phyloP scores from a whole-genome alignment of 2,329 filamentous ascomycete species.

The Aspergillaceae sp. region DNA sequence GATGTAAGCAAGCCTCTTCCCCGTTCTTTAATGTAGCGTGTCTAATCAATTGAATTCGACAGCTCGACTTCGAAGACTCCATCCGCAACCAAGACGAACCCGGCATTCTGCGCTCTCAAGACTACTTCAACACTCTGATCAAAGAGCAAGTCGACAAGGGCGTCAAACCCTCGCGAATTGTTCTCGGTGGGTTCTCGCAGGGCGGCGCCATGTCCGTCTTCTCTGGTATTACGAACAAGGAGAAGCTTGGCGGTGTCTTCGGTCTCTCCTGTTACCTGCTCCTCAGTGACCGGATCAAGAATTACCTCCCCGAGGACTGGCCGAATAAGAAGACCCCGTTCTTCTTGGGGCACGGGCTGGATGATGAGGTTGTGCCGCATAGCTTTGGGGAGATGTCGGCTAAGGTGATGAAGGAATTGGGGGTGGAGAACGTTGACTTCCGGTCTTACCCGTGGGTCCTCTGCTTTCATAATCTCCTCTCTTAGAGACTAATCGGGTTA shows the following conservation, averaged over 20 bases:
- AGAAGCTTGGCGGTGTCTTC: slow-evolving; percentile 79
- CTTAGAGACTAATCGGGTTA: slow-evolving; percentile 5
- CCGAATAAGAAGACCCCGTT: slow-evolving; percentile 70
- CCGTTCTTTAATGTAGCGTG: not conserved
- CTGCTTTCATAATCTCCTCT: not conserved
- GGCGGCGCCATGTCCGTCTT: slow-evolving; percentile 83
- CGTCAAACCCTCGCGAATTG: slow-evolving; percentile 72
- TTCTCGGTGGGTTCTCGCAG: slow-evolving; percentile 60
- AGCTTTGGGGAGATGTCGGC: slow-evolving; percentile 61
- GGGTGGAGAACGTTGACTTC: slow-evolving; percentile 61
- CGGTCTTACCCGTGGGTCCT: slow-evolving; percentile 61
- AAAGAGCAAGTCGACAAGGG: slow-evolving; percentile 70
- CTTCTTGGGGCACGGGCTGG: slow-evolving; percentile 80
- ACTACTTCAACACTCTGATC: slow-evolving; percentile 72
- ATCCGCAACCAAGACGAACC: slow-evolving; percentile 44
- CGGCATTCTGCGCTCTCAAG: slow-evolving; percentile 64
- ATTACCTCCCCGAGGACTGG: slow-evolving; percentile 45
- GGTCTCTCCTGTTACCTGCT: slow-evolving; percentile 76
- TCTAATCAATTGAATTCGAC: not conserved
- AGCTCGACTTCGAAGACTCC: slow-evolving; percentile 37
- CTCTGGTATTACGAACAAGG: slow-evolving; percentile 62
- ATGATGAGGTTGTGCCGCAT: slow-evolving; percentile 63
- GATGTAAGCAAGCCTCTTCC: slow-evolving; percentile 24
- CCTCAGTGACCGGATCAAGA: slow-evolving; percentile 56
- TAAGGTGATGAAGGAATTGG: slow-evolving; percentile 58